Percentiles rank a stretch among this genome's conserved stretches.
phyloP scores from a whole-genome alignment of 2,329 filamentous ascomycete genomes.

The Pestalotiopsis sp. region DNA sequence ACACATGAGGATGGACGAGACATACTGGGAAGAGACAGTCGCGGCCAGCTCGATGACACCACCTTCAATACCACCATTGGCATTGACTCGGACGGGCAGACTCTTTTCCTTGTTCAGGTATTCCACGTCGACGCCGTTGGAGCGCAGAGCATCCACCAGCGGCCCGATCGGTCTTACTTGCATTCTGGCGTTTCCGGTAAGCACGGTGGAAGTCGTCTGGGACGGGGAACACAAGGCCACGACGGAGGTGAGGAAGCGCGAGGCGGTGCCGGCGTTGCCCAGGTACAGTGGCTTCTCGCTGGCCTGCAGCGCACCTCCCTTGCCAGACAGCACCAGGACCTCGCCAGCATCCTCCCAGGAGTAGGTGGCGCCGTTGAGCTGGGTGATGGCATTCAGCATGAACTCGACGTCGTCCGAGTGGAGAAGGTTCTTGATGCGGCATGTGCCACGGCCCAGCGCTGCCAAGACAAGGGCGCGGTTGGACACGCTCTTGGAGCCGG shows the following conservation, averaged over 20 bases:
- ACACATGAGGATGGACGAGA: conserved; percentile 95
- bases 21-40: conserved; percentile 98
- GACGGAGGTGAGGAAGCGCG: conserved; percentile 91
- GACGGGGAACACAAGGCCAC: conserved; percentile 78
- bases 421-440: conserved; percentile 86
- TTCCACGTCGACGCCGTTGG: conserved; percentile 84
- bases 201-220: conserved; percentile 68
- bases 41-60: conserved; percentile 90
- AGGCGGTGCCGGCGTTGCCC: conserved; percentile 95
- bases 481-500: conserved; percentile 96
- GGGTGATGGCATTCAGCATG: conserved; percentile 90
- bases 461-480: conserved; percentile 94
- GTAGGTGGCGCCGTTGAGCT: conserved; percentile 84
- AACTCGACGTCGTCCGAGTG: conserved; percentile 97
- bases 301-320: conserved; percentile 82
- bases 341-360: conserved; percentile 95
- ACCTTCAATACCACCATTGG: conserved; percentile 80
- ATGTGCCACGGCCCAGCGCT: conserved; percentile 83
- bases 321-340: conserved; percentile 84
- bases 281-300: conserved; percentile 81
- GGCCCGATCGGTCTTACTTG: conserved; percentile 93
- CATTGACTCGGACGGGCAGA: conserved; percentile 80
- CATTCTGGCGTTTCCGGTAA: conserved; percentile 96
- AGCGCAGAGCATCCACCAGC: conserved; percentile 84
- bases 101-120: conserved; percentile 85